Conservation (phyloP, 78 protist species). For the Cavenderia fasciculata region DNA sequence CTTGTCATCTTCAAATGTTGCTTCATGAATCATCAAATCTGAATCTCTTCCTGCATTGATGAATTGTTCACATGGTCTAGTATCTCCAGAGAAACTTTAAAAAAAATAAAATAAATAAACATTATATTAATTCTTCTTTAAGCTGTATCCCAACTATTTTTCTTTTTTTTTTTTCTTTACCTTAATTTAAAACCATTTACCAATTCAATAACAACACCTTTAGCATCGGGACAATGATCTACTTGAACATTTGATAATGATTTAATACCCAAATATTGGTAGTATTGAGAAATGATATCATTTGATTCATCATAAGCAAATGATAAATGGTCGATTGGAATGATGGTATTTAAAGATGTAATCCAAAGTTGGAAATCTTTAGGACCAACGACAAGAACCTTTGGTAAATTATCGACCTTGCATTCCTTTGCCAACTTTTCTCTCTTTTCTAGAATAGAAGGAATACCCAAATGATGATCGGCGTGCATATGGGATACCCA, state of each 20-base stretch:
- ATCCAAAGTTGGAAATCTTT: no score
- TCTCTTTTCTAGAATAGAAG: not conserved
- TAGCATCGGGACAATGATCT: slow-evolving; percentile 77
- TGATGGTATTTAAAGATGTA: no score
- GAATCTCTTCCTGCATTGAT: slow-evolving; percentile 68
- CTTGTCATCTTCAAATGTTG: slow-evolving; percentile 93
- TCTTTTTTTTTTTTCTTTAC: no score
- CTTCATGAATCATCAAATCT: slow-evolving; percentile 92
- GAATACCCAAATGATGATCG: slow-evolving; percentile 97
- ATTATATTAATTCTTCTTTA: no score
- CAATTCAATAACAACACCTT: slow-evolving; percentile 69
- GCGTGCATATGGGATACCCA: slow-evolving; percentile 98
- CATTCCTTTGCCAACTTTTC: not conserved
- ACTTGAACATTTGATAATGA: slow-evolving; percentile 51
- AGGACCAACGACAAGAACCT: not conserved
- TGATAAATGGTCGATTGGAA: no score
- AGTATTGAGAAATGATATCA: no score
- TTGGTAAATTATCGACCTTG: not conserved
- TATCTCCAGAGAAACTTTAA: slow-evolving; percentile 91
- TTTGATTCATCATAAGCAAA: no score
- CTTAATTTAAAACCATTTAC: slow-evolving; percentile 63
- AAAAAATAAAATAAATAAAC: no score
- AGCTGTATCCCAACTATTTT: no score
- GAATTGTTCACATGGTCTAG: slow-evolving; percentile 86
- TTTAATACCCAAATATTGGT: not conserved